Conservation (phyloP, 2,329 filamentous ascomycete genomes). For the Pseudomassariella vexata region DNA sequence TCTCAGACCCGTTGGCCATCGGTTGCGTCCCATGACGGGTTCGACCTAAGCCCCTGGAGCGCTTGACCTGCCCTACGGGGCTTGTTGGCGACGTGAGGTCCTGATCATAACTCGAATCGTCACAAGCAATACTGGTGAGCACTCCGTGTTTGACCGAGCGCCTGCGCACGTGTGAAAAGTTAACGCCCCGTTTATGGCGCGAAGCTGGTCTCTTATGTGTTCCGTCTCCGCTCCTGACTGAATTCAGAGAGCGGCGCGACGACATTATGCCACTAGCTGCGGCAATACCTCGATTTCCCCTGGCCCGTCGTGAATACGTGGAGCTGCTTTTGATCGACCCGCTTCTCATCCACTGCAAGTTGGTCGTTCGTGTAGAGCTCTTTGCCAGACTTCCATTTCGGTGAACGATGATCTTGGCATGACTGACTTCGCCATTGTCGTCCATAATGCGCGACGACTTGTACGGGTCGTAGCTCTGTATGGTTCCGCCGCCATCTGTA, state of each 20-base stretch:
- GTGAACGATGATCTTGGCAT: constrained; percentile 65
- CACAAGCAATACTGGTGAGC: constrained; percentile 20
- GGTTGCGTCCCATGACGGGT: constrained; percentile 13
- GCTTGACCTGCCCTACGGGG: constrained; percentile 12
- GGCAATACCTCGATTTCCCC: constrained; percentile 19
- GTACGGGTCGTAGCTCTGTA: constrained; percentile 77
- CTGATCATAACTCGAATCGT: constrained; percentile 18
- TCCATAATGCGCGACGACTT: constrained; percentile 56
- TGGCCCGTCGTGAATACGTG: constrained; percentile 16
- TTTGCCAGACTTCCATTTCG: constrained; percentile 35
- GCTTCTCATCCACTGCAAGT: constrained; percentile 25
- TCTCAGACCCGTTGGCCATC: constrained; percentile 16
- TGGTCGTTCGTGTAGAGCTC: constrained; percentile 17
- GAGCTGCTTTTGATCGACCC: constrained; percentile 28
- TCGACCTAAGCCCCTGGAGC: constrained; percentile 8
- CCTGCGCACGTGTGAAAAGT: constrained; percentile 47
- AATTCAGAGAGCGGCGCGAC: constrained; percentile 39
- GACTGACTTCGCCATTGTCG: constrained; percentile 47
- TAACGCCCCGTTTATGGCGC: constrained; percentile 46
- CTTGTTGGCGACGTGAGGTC: constrained; percentile 16
- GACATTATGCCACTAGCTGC: constrained; percentile 23
- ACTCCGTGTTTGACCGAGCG: constrained; percentile 14
- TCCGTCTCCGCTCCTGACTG: constrained; percentile 40
- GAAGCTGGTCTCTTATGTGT: constrained; percentile 35
- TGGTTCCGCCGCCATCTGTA: constrained; percentile 33